These are phyloP conservation scores for Eremomyces bilateralis DNA, from an alignment of 495 filamentous ascomycete genomes.

Conservation along the genomic window DNA sequence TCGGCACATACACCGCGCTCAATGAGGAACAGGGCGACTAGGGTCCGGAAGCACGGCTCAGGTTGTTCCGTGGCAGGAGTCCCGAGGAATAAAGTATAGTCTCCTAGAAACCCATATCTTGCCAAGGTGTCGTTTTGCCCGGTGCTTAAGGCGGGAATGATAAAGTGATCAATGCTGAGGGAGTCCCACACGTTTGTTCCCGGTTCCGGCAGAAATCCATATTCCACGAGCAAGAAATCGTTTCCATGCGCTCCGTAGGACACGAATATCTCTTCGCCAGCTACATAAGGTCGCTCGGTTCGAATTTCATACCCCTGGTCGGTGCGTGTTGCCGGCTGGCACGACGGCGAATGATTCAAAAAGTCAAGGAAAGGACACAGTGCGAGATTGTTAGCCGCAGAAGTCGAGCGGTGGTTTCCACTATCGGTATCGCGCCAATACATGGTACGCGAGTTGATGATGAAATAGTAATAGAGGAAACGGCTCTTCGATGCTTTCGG, in stretches of 20 bases:
- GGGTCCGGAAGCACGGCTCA: too few relatives aligned
- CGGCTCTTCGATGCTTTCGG: constrained; percentile 10
- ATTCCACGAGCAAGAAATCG: constrained; percentile 64
- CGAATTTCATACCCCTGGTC: constrained; percentile 39
- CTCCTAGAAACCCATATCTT: constrained; percentile 8
- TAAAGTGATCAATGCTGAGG: constrained; percentile 41
- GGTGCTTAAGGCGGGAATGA: constrained; percentile 22
- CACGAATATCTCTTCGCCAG: constrained; percentile 56
- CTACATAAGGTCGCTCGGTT: constrained; percentile 29
- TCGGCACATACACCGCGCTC: too few relatives aligned
- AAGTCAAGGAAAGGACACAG: constrained; percentile 72
- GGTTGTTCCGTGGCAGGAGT: too few relatives aligned
- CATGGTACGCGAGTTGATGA: constrained; percentile 69
- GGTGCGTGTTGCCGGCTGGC: constrained; percentile 41
- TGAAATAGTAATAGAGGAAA: constrained; percentile 52
- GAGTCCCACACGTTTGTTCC: constrained; percentile 53
- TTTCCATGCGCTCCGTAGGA: constrained; percentile 64
- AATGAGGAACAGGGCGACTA: too few relatives aligned
- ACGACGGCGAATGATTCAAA: constrained; percentile 58
- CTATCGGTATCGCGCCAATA: constrained; percentile 29
- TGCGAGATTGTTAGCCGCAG: constrained; percentile 52
- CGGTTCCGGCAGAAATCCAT: constrained; percentile 49
- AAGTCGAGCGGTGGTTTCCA: constrained; percentile 22
- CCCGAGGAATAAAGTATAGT: too few relatives aligned
- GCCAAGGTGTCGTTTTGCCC: constrained; percentile 4